Conservation (phyloP, 345 rosid species). For the Xanthoceras sorbifolium region DNA sequence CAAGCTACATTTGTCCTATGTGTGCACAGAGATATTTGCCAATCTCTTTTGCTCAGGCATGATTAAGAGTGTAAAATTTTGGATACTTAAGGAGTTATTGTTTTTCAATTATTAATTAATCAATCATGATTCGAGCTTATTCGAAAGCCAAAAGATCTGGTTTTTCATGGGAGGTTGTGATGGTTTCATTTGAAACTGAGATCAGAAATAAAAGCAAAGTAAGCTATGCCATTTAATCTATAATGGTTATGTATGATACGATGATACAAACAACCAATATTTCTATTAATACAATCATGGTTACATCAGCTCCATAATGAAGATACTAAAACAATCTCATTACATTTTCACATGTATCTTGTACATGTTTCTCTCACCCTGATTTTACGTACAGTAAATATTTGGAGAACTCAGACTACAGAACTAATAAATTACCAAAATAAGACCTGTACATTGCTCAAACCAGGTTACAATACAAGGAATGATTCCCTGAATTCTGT, state of each 20-base stretch:
- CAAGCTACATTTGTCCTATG: background rate
- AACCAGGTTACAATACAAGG: background rate
- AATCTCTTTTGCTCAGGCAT: background rate
- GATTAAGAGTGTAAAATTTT: background rate
- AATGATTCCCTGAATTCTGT: background rate
- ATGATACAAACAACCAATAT: background rate
- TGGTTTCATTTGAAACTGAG: background rate
- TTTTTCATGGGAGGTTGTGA: background rate
- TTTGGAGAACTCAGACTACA: background rate
- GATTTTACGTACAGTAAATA: background rate
- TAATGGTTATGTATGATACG: background rate
- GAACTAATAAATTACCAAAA: background rate
- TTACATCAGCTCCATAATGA: background rate
- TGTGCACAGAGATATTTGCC: background rate
- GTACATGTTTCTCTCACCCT: background rate
- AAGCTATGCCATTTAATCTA: background rate
- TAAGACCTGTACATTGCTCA: conserved; percentile 12
- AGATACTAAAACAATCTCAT: background rate
- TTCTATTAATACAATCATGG: background rate
- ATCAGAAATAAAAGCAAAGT: background rate
- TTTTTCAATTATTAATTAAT: background rate
- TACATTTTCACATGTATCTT: background rate
- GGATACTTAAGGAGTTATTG: background rate
- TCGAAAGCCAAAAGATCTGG: background rate
- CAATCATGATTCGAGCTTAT: background rate